phyloP scores from a whole-genome alignment of 768 basidiomycete species.

The Tricholoma furcatifolium region DNA sequence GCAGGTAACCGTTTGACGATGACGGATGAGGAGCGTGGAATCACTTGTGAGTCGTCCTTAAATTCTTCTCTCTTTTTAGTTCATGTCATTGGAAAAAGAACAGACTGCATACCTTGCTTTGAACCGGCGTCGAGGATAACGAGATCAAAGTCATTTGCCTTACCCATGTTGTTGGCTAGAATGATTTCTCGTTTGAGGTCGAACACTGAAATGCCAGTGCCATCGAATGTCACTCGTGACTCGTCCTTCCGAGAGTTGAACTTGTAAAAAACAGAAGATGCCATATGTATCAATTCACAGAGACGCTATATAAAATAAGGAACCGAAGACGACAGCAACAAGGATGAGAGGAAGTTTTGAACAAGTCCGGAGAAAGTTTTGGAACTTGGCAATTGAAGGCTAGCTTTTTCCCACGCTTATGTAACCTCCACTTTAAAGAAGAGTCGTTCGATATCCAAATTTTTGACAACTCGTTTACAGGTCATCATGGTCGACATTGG shows the following conservation, averaged over 20 bases:
- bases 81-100: neutral
- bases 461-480: neutral
- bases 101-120: slow-evolving; percentile 74
- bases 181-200: slow-evolving; percentile 99
- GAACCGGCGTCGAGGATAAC: slow-evolving; percentile 80
- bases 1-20: slow-evolving; percentile 90
- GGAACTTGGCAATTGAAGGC: neutral
- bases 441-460: slow-evolving; percentile 16
- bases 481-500: slow-evolving; percentile 18
- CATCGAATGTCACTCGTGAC: slow-evolving; percentile 95
- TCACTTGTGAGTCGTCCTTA: slow-evolving; percentile 86
- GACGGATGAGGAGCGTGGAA: slow-evolving; percentile 94
- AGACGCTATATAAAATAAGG: slow-evolving; percentile 23
- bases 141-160: slow-evolving; percentile 97
- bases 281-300: slow-evolving; percentile 55
- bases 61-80: slow-evolving; percentile 54
- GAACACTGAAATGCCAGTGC: slow-evolving; percentile 98
- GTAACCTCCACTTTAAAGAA: slow-evolving; percentile 2
- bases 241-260: slow-evolving; percentile 96
- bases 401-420: slow-evolving; percentile 10
- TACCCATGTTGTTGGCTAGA: slow-evolving; percentile 91
- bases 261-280: slow-evolving; percentile 97
- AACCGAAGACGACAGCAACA: neutral
- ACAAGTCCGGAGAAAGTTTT: neutral
- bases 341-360: neutral